These are phyloP conservation scores for Calonectria pteridis DNA, from an alignment of 2,329 filamentous ascomycete genomes.

Conservation along the genomic window DNA sequence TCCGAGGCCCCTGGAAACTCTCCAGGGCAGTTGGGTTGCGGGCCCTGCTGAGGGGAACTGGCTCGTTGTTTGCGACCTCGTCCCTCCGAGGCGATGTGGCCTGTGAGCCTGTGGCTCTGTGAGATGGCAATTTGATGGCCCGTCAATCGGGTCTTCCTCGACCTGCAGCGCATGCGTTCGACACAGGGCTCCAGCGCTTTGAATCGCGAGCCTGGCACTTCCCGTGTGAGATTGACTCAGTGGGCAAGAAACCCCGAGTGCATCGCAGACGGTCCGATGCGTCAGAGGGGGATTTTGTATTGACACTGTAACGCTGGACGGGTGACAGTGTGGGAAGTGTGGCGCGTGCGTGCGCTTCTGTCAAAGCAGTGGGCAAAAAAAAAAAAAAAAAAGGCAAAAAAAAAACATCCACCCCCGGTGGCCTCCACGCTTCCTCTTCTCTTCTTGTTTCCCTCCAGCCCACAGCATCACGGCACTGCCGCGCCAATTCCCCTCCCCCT, in stretches of 20 bases:
- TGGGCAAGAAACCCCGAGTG: not conserved
- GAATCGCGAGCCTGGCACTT: not conserved
- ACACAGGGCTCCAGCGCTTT: not conserved
- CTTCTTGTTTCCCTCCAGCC: conserved; percentile 45
- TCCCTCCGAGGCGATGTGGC: conserved; percentile 10
- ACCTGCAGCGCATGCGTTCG: not conserved
- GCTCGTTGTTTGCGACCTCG: not conserved
- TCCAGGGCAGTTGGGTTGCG: conserved; percentile 3
- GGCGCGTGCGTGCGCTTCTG: conserved; percentile 24
- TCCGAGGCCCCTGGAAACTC: not conserved
- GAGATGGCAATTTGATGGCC: not conserved
- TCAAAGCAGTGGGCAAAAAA: conserved; percentile 30
- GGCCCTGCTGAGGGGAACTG: not conserved
- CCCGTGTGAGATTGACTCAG: not conserved
- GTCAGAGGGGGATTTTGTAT: not conserved
- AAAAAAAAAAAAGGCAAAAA: conserved; percentile 37
- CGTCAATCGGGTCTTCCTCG: not conserved
- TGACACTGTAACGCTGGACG: conserved; percentile 1
- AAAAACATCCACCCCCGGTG: conserved; percentile 43
- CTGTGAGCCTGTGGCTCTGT: not conserved
- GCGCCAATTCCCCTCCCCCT: conserved; percentile 56
- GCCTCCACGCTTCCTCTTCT: conserved; percentile 33
- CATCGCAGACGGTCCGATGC: not conserved
- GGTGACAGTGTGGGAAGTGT: conserved; percentile 11
- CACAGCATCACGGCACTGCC: conserved; percentile 57